These are phyloP conservation scores for Epichloe sylvatica DNA, from an alignment of 2,329 filamentous ascomycete genomes.

Conservation along the genomic window DNA sequence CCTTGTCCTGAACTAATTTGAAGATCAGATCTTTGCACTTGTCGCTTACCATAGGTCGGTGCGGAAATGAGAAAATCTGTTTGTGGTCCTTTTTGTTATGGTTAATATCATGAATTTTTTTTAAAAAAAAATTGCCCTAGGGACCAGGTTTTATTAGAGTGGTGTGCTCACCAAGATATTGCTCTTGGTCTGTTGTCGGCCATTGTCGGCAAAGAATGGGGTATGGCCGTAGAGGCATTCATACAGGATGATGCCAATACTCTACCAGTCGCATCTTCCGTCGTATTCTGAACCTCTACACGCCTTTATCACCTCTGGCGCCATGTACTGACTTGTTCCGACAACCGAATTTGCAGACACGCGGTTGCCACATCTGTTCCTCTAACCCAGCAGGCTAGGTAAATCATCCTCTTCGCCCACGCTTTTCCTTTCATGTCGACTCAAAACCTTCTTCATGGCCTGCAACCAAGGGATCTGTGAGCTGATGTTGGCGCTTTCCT, in stretches of 20 bases:
- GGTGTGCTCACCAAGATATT: constrained; percentile 55
- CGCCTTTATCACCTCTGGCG: constrained; percentile 71
- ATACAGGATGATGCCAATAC: constrained; percentile 83
- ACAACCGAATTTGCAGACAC: constrained; percentile 73
- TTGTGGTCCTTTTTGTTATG: constrained; percentile 45
- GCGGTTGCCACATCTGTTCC: constrained; percentile 54
- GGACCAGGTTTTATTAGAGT: too few species aligned
- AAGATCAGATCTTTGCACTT: constrained; percentile 67
- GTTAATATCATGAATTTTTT: background rate
- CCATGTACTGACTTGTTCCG: constrained; percentile 97
- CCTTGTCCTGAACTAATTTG: constrained; percentile 57
- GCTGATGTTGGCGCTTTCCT: constrained; percentile 30
- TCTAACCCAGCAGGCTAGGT: constrained; percentile 47
- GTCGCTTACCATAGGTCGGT: constrained; percentile 48
- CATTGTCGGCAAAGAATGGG: constrained; percentile 71
- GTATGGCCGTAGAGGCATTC: constrained; percentile 90
- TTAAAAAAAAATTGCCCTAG: too few species aligned
- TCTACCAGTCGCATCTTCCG: constrained; percentile 94
- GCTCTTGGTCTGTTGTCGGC: constrained; percentile 65
- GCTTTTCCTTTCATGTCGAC: constrained; percentile 20
- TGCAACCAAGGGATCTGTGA: constrained; percentile 21
- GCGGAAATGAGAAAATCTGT: constrained; percentile 56
- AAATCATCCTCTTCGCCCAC: constrained; percentile 16
- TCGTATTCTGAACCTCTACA: constrained; percentile 46
- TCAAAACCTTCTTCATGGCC: constrained; percentile 17